These are phyloP conservation scores for Yamadazyma oceani DNA, from an alignment of 1,139 yeast genomes.

Conservation along the genomic window DNA sequence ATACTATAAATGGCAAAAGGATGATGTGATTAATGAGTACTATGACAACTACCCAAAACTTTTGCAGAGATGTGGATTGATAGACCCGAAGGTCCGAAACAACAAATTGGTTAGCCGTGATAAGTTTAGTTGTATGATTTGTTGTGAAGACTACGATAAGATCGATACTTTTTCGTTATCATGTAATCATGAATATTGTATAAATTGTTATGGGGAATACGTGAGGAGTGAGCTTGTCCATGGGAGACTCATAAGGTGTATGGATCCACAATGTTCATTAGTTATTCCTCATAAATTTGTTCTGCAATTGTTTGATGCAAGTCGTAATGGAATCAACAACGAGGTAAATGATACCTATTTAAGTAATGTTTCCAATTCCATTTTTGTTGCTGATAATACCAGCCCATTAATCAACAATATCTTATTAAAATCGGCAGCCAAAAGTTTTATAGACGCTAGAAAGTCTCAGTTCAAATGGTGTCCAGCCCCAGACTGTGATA, in stretches of 20 bases:
- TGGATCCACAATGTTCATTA: conserved; percentile 42
- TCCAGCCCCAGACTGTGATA: conserved; percentile 81
- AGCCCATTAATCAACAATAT: conserved; percentile 13
- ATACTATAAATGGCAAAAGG: conserved; percentile 71
- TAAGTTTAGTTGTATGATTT: conserved; percentile 58
- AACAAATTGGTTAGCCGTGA: conserved; percentile 20
- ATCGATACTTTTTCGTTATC: conserved; percentile 51
- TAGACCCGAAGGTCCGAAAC: conserved; percentile 10
- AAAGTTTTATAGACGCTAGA: conserved; percentile 50
- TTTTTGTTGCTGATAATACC: no score
- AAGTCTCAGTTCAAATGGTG: conserved; percentile 67
- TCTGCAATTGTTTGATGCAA: conserved; percentile 8
- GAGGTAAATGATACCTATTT: no score
- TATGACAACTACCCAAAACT: conserved; percentile 53
- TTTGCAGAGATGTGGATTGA: conserved; percentile 49
- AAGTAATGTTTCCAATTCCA: no score
- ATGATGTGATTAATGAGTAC: conserved; percentile 65
- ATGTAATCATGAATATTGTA: conserved; percentile 74
- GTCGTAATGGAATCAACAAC: not conserved
- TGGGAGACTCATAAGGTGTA: conserved; percentile 67
- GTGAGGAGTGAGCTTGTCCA: conserved; percentile 48
- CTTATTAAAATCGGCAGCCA: conserved; percentile 34
- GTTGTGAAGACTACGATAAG: conserved; percentile 57
- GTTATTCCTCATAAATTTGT: conserved; percentile 32
- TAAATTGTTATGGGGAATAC: conserved; percentile 64